Conservation (phyloP, 2,329 filamentous ascomycete genomes). For the Dothistroma septosporum region DNA sequence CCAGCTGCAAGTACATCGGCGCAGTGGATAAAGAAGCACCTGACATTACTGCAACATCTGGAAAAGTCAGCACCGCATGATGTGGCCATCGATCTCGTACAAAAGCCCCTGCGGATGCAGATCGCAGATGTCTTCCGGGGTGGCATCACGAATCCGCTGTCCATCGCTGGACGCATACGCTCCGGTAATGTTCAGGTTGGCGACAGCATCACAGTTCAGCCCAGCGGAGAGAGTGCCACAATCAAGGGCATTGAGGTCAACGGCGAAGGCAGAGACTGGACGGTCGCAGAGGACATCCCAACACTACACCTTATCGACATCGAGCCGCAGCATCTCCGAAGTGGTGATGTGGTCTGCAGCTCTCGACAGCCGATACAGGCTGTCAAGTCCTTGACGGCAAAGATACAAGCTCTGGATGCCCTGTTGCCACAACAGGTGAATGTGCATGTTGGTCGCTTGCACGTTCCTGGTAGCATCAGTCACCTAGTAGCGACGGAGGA, state of each 20-base stretch:
- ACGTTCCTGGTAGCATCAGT: conserved; percentile 70
- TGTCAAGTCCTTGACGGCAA: conserved; percentile 70
- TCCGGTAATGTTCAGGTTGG: conserved; percentile 79
- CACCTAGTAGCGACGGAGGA: conserved; percentile 71
- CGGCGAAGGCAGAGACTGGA: conserved; percentile 72
- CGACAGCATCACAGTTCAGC: conserved; percentile 73
- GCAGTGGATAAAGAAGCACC: conserved; percentile 68
- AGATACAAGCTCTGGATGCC: conserved; percentile 84
- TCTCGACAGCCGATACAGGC: conserved; percentile 59
- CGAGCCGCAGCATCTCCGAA: conserved; percentile 66
- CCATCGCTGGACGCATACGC: conserved; percentile 80
- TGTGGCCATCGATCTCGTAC: conserved; percentile 41
- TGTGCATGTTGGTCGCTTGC: conserved; percentile 78
- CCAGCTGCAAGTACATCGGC: conserved; percentile 45
- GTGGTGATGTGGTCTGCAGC: conserved; percentile 83
- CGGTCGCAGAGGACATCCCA: conserved; percentile 85
- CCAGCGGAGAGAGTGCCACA: conserved; percentile 72
- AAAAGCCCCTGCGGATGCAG: conserved; percentile 78
- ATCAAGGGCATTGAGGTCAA: conserved; percentile 80
- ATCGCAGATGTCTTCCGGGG: conserved; percentile 83
- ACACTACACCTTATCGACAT: conserved; percentile 80
- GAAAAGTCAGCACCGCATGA: conserved; percentile 73
- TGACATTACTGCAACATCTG: conserved; percentile 76
- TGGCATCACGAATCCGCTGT: conserved; percentile 74
- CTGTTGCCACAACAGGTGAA: conserved; percentile 86